Evolutionary conservation across 2,329 filamentous ascomycete species (phyloP), one percentile per base, ranked within the genome.

Genomic region (Aureobasidium melanogenum): DNA sequence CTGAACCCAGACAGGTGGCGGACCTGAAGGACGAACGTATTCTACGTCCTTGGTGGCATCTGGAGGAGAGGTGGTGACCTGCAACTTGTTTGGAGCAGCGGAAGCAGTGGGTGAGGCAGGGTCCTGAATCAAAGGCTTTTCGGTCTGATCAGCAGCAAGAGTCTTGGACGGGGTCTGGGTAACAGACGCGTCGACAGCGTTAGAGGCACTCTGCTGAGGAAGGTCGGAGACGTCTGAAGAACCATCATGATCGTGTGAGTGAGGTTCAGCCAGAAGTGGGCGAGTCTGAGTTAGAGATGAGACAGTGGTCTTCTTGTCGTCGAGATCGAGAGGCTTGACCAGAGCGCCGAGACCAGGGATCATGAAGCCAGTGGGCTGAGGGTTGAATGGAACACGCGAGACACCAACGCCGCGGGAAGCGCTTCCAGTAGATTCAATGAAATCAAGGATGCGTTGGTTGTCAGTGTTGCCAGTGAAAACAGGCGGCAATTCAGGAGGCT

Each of bases 1-100:
- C 54, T 62, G 54, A 7, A 22, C n/a, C 61, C 61, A 62, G 30
- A 62, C 54, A 19, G 28, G 19, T 30, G 61, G 54, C 39, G 43
- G 24, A 10, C 44, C 44, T 17, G 44, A 39, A 30, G 56, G 56
- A 17, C 39, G 54, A 9, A 36, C 19, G 8, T 46, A 38, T 19
- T 44, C 28, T 15, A 28, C 22, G 10, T 30, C 26, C 41, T 28
- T 44, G 24, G 24, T 17, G 26, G 28, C 24, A 56, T 15, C 52
- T 24, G 52, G 44, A 26, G 54, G 19, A 26, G 30, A n/a, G 6
- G n/a, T 39, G 15, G 26, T 39, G 12, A 10, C 39, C 9, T 55
- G 22, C 9, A 39, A 34, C 39, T 32, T 24, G n/a, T 32, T 34
- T 17, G 52, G 15, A 22, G n/a, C 15, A 44, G n/a, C 24, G 14